phyloP scores from a whole-genome alignment of 176 grass and related monocot species.

The Triticum monococcum region DNA sequence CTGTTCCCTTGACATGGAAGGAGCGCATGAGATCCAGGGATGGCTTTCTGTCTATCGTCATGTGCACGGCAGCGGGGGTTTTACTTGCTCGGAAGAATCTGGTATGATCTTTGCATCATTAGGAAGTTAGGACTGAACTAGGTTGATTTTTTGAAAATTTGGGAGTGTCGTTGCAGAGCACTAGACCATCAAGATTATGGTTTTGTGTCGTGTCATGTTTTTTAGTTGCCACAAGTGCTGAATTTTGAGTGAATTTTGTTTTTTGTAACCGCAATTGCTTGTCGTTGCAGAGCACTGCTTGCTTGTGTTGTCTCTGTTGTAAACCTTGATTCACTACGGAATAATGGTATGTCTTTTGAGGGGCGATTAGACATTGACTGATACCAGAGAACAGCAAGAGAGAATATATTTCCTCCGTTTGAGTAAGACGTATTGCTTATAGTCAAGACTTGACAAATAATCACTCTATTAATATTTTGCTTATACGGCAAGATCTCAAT shows the following conservation, averaged over 20 bases:
- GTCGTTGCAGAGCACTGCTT: neutral
- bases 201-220: neutral
- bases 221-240: neutral
- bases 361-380: no score
- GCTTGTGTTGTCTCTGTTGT: neutral
- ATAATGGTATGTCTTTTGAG: no score
- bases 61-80: constrained; percentile 49
- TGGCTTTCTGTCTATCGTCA: constrained; percentile 56
- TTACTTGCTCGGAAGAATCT: constrained; percentile 66
- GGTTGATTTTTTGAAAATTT: neutral
- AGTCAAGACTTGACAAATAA: no score
- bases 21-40: constrained; percentile 62
- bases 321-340: no score
- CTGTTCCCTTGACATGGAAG: constrained; percentile 66
- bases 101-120: constrained; percentile 21
- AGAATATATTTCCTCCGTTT: no score
- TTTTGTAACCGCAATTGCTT: neutral
- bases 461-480: no score
- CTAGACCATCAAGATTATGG: neutral
- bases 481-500: no score
- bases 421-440: no score
- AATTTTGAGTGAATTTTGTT: neutral
- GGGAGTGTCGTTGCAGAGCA: neutral
- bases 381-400: no score
- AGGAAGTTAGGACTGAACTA: neutral